Evolutionary conservation across 805 yeast genomes (phyloP).

Genomic region (Myxozyma sirexii): DNA sequence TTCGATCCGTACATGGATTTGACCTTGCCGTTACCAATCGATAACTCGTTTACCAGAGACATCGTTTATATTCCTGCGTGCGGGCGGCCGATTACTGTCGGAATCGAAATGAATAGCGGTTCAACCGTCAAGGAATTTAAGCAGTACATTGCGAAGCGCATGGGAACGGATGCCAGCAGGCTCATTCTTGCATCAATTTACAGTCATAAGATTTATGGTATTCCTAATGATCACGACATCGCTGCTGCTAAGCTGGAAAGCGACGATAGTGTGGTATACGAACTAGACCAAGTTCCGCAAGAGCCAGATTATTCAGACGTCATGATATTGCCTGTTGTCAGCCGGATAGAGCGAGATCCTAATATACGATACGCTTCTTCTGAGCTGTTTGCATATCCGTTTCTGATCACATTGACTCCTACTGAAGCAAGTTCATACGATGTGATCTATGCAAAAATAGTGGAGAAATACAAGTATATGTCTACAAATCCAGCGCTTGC

Average conservation of each 20-base stretch:
- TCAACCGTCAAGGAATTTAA: constrained; percentile 67
- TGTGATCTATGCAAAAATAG: constrained; percentile 58
- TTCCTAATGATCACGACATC: constrained; percentile 64
- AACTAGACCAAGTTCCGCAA: constrained; percentile 42
- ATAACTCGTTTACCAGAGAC: constrained; percentile 68
- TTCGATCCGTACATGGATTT: constrained; percentile 93
- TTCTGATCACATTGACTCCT: constrained; percentile 60
- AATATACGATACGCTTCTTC: constrained; percentile 37
- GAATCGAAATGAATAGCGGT: constrained; percentile 71
- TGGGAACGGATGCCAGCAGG: constrained; percentile 25
- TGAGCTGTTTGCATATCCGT: constrained; percentile 72
- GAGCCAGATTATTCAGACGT: constrained; percentile 41
- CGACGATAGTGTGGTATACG: constrained; percentile 72
- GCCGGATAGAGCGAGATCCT: constrained; percentile 5
- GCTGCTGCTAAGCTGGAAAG: constrained; percentile 63
- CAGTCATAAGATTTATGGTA: constrained; percentile 66
- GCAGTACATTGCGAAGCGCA: constrained; percentile 57
- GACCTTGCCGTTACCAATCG: constrained; percentile 84
- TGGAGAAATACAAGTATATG: constrained; percentile 27
- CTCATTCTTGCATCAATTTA: constrained; percentile 64
- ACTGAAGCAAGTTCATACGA: constrained; percentile 62
- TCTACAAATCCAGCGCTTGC: constrained; percentile 21
- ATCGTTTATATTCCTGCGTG: constrained; percentile 64
- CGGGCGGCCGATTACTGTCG: constrained; percentile 55
- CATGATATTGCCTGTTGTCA: constrained; percentile 26